Conservation (phyloP, 1,284 basidiomycete genomes). For the Amylostereum chailletii region DNA sequence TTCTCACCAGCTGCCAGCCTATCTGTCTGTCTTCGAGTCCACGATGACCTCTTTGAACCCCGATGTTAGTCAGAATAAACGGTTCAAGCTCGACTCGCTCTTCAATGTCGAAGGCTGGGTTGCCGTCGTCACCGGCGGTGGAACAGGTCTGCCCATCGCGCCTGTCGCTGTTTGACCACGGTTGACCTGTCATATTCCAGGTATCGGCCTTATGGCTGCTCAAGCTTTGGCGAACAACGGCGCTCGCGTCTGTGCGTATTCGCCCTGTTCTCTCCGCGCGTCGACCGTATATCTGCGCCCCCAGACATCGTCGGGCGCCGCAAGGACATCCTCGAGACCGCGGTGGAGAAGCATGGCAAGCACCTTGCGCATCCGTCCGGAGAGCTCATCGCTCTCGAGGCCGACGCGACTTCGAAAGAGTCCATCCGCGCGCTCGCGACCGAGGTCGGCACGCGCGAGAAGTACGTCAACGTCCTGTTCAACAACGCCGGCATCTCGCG, state of each 20-base stretch:
- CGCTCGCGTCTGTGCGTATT: slow-evolving; percentile 24
- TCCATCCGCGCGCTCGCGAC: slow-evolving; percentile 23
- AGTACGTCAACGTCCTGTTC: slow-evolving; percentile 28
- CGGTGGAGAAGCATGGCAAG: slow-evolving; percentile 11
- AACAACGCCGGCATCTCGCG: slow-evolving; percentile 28
- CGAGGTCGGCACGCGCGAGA: slow-evolving; percentile 24
- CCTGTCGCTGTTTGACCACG: not conserved
- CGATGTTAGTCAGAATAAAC: too few species aligned
- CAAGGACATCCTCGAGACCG: slow-evolving; percentile 6
- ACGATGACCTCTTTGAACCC: too few species aligned
- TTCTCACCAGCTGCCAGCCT: too few species aligned
- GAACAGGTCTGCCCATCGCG: slow-evolving; percentile 12
- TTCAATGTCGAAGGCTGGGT: slow-evolving; percentile 26
- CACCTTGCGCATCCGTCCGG: slow-evolving; percentile 21
- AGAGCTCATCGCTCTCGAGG: slow-evolving; percentile 23
- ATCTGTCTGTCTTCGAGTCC: too few species aligned
- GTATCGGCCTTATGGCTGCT: slow-evolving; percentile 32
- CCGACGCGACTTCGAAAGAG: slow-evolving; percentile 25
- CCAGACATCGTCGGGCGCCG: slow-evolving; percentile 7
- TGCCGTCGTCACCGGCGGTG: slow-evolving; percentile 30
- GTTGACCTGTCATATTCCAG: slow-evolving; percentile 7
- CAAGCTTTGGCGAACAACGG: slow-evolving; percentile 31
- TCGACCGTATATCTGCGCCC: not conserved
- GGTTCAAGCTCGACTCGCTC: slow-evolving; percentile 16
- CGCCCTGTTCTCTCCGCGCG: not conserved